phyloP scores from a whole-genome alignment of 305 asterid genomes.

The Fraxinus ornus region DNA sequence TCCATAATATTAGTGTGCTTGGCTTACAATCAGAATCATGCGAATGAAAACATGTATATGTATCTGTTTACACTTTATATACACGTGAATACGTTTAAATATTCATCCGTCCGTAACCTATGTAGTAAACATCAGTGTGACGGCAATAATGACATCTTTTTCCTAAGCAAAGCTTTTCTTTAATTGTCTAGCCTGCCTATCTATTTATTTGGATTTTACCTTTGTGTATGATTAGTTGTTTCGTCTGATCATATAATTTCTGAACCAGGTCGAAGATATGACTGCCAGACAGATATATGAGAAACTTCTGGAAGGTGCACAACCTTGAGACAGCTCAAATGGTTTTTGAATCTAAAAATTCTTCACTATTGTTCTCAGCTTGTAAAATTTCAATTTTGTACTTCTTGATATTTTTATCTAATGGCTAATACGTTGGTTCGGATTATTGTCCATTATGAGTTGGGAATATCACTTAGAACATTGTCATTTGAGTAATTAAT shows the following conservation, averaged over 20 bases:
- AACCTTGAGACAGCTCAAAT: constrained; percentile 42
- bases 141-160: neutral
- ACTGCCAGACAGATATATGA: constrained; percentile 71
- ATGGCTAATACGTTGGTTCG: neutral
- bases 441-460: neutral
- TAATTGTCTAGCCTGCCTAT: neutral
- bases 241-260: neutral
- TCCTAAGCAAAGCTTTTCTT: neutral
- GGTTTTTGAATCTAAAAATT: neutral
- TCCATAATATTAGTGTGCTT: neutral
- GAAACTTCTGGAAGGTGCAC: constrained; percentile 77
- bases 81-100: too few species aligned
- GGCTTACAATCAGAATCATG: neutral
- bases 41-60: neutral
- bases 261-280: constrained; percentile 68
- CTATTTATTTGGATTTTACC: neutral
- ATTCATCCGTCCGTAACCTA: neutral
- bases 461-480: neutral
- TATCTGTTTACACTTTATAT: too few species aligned
- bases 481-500: neutral
- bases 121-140: neutral
- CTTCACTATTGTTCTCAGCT: neutral
- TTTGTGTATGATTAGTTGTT: neutral
- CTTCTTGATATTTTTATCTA: constrained; percentile 2
- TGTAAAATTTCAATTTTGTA: constrained; percentile 3